These are phyloP conservation scores for Hanseniaspora thailandica DNA, from an alignment of 805 yeast species.

Conservation along the genomic window DNA sequence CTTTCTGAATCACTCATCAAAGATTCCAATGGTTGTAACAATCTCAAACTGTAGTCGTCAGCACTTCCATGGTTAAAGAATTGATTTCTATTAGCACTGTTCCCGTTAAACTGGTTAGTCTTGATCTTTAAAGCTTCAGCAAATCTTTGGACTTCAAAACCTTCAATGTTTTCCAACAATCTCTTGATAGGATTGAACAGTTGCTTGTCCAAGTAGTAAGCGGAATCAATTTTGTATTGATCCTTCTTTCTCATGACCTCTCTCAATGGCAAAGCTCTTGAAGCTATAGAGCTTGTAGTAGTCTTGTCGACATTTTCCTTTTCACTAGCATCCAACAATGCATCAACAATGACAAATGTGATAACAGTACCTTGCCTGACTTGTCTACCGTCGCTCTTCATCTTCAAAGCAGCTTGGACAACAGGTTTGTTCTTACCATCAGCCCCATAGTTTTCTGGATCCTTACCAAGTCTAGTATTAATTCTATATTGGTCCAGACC, in stretches of 20 bases:
- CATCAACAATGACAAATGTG: slow-evolving; percentile 62
- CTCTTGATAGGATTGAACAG: slow-evolving; percentile 84
- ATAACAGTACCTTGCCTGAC: slow-evolving; percentile 83
- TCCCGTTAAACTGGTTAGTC: slow-evolving; percentile 39
- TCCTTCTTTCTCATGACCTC: slow-evolving; percentile 50
- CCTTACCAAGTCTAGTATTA: slow-evolving; percentile 80
- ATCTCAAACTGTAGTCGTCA: slow-evolving; percentile 29
- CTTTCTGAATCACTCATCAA: slow-evolving; percentile 72
- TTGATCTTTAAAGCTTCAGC: slow-evolving; percentile 74
- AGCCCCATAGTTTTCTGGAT: slow-evolving; percentile 65
- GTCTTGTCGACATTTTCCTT: slow-evolving; percentile 2
- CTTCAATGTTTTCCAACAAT: slow-evolving; percentile 71
- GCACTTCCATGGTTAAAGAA: not conserved
- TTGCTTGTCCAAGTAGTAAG: slow-evolving; percentile 76
- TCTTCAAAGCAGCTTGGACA: slow-evolving; percentile 79
- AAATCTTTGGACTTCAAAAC: slow-evolving; percentile 67
- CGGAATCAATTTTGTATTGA: slow-evolving; percentile 55
- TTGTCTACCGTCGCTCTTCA: slow-evolving; percentile 72
- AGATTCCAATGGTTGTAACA: slow-evolving; percentile 65
- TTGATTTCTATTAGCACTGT: not conserved
- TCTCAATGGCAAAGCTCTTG: slow-evolving; percentile 70
- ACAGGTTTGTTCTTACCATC: slow-evolving; percentile 74
- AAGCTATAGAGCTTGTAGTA: slow-evolving; percentile 34
- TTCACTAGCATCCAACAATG: slow-evolving; percentile 26
- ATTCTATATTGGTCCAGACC: slow-evolving; percentile 62